phyloP scores from a whole-genome alignment of 2,329 filamentous ascomycete genomes.

The Trichophyton benhamiae region DNA sequence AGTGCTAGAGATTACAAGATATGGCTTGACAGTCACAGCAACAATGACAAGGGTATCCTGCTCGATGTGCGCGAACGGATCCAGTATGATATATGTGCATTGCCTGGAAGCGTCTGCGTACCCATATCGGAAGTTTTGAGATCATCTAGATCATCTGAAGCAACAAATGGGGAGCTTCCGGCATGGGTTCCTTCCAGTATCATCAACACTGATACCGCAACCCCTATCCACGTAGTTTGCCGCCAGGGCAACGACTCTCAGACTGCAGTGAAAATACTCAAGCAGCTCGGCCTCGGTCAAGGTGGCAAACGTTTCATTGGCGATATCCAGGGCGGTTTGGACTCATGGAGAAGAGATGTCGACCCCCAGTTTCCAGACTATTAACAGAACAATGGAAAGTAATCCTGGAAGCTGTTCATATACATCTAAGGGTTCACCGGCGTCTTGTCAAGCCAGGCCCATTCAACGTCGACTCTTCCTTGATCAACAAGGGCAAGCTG shows the following conservation, averaged over 20 bases:
- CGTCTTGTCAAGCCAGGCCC: conserved; percentile 38
- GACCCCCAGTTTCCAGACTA: conserved; percentile 33
- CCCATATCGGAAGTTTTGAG: conserved; percentile 32
- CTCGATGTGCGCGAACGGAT: conserved; percentile 76
- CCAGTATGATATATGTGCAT: conserved; percentile 67
- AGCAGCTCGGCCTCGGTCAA: conserved; percentile 26
- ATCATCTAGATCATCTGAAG: conserved; percentile 11
- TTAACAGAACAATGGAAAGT: conserved; percentile 12
- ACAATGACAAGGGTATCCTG: conserved; percentile 41
- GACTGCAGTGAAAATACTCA: conserved; percentile 31
- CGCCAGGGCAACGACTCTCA: conserved; percentile 40
- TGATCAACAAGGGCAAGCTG: conserved; percentile 35
- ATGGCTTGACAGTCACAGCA: conserved; percentile 6
- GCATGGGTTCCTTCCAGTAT: neutral
- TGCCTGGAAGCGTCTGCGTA: conserved; percentile 59
- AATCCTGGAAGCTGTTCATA: no score
- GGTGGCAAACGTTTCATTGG: conserved; percentile 25
- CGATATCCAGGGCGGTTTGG: conserved; percentile 33
- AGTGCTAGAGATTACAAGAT: conserved; percentile 48
- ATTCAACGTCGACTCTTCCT: conserved; percentile 39
- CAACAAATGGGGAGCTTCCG: neutral
- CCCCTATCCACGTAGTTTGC: conserved; percentile 35
- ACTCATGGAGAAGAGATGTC: conserved; percentile 32
- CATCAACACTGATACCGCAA: conserved; percentile 5
- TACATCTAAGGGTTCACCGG: conserved; percentile 16